These are phyloP conservation scores for Scolecobasidium constrictum DNA, from an alignment of 2,329 filamentous ascomycete species.

Conservation along the genomic window DNA sequence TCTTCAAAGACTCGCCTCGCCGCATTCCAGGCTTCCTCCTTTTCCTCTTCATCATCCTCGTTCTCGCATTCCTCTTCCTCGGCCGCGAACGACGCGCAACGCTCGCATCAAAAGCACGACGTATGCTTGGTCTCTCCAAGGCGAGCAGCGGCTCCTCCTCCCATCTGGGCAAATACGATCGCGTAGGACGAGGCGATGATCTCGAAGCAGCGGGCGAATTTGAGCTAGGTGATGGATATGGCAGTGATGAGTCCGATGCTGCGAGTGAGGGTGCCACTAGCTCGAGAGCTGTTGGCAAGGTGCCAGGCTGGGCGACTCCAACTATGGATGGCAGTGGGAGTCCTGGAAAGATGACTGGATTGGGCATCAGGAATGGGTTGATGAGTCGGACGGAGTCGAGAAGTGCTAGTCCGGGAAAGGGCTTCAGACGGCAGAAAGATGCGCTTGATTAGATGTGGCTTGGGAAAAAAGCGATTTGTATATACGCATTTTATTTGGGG, in stretches of 20 bases:
- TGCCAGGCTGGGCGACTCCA: constrained; percentile 59
- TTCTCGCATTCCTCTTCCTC: constrained; percentile 63
- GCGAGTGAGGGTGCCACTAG: constrained; percentile 16
- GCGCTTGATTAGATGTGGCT: not conserved
- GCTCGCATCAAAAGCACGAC: constrained; percentile 45
- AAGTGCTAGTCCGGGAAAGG: not conserved
- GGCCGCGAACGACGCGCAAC: constrained; percentile 62
- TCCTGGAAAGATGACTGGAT: constrained; percentile 7
- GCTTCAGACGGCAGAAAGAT: not conserved
- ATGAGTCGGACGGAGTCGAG: constrained; percentile 7
- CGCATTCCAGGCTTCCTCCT: constrained; percentile 65
- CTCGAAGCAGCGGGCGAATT: constrained; percentile 49
- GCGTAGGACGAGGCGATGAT: constrained; percentile 67
- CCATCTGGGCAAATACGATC: constrained; percentile 50
- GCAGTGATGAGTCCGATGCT: constrained; percentile 53
- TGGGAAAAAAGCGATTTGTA: not conserved
- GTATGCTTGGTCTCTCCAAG: constrained; percentile 30
- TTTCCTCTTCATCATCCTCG: constrained; percentile 61
- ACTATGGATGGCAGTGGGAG: constrained; percentile 35
- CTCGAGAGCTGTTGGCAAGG: constrained; percentile 41
- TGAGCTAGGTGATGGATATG: constrained; percentile 61
- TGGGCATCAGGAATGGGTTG: constrained; percentile 15
- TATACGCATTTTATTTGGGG: not conserved
- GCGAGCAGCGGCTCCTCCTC: constrained; percentile 20
- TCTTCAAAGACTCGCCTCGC: constrained; percentile 55